Evolutionary conservation across 176 grass and related monocot genomes (phyloP), one percentile per base, ranked within the genome.

Genomic region (Oryza meyeriana): DNA sequence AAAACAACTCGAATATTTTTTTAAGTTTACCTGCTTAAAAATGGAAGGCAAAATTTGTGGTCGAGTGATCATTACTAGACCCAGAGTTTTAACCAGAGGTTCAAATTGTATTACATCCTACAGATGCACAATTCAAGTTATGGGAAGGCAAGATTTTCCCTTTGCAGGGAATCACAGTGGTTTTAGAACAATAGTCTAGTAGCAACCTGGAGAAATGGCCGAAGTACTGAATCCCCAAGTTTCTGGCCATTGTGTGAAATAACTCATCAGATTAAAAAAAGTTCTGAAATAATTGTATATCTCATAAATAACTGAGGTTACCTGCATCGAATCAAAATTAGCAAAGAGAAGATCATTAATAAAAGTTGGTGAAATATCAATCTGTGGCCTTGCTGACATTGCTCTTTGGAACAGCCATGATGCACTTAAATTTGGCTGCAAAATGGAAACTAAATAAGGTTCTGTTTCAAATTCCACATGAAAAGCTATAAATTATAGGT

Each of bases 31-130:
- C 93, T 95, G 93, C 82, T 85, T 93, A 76, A 98, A 93, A 88
- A 98, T 98, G 48, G 91, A 91, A 79, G 96, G 96, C 71, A 95
- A 77, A 68, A 95, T 93, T 57, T 85, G 84, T 63, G 96, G 93
- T 39, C 76, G 74, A n/a, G 58, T 84, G 72, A 95, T 30, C 90
- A 98, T 93, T 70, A 98, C 87, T 82, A 86, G 88, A 64, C 88
- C 96, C 67, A 98, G 82, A 32, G 96, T 95, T 79, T 95, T 93
- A 32, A 91, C 93, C 47, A 98, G 72, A 32, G 93, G 93, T 75
- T 68, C 93, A 88, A 98, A 93, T 79, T 95, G 96, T 90, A 99
- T 95, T 83, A 99, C 96, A 88, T 99, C 96, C 93, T 97, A 83
- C 68, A 84, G 17, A 78, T 17, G 20, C 52, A 78, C 4, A 80